A percentile compares a stretch with the other conserved stretches of the same genome.
Evolutionary conservation across 2,329 filamentous ascomycete species (phyloP).

Genomic region (Xylariaceae sp.): DNA sequence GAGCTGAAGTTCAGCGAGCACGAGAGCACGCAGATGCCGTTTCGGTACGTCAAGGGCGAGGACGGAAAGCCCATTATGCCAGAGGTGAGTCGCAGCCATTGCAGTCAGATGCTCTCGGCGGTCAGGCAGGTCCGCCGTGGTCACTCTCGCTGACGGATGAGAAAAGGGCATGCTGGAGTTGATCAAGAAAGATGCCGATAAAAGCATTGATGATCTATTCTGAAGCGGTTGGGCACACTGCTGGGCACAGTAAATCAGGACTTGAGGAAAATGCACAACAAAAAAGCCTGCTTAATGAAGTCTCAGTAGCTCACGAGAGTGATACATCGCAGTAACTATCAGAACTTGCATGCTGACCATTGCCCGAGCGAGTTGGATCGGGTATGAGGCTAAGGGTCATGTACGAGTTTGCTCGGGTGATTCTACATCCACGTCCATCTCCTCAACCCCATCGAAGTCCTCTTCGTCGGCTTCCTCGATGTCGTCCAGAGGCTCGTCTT

Average conservation of each 20-base stretch:
- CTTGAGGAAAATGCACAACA: too few relatives aligned
- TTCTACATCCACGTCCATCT: constrained; percentile 15
- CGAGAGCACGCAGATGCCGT: constrained; percentile 96
- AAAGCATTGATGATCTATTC: constrained; percentile 80
- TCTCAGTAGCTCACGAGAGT: too few relatives aligned
- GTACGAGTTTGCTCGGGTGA: background rate
- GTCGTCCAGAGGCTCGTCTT: constrained; percentile 9
- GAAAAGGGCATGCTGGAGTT: constrained; percentile 84
- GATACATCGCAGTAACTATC: too few relatives aligned
- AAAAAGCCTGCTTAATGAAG: too few relatives aligned
- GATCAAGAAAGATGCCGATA: constrained; percentile 89
- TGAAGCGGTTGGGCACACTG: too few relatives aligned
- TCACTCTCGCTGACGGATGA: constrained; percentile 1
- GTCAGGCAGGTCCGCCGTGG: background rate
- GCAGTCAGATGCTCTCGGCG: background rate
- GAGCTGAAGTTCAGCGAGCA: constrained; percentile 85
- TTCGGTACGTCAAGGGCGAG: constrained; percentile 78
- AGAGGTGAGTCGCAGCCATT: constrained; percentile 50
- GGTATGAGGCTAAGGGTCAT: too few relatives aligned
- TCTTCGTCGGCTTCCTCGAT: constrained; percentile 16
- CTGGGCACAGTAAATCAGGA: too few relatives aligned
- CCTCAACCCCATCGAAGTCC: constrained; percentile 4
- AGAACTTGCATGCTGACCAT: too few relatives aligned
- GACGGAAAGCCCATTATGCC: constrained; percentile 85
- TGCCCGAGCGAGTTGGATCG: too few relatives aligned